Percentiles rank a stretch among this genome's conserved stretches.
phyloP scores from a whole-genome alignment of 345 rosid genomes.

The Abelmoschus esculentus region DNA sequence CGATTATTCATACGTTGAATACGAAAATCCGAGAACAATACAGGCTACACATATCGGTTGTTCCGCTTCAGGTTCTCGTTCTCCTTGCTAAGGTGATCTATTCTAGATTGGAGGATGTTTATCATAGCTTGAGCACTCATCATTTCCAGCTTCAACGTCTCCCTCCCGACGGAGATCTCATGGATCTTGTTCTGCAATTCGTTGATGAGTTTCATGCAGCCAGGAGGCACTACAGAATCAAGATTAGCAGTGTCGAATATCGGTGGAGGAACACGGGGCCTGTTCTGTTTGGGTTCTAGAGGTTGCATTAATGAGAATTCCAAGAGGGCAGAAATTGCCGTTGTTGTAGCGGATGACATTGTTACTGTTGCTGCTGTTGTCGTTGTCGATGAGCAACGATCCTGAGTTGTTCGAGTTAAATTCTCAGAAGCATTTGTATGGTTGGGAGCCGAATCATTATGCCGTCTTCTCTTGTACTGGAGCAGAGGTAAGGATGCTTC shows the following conservation, averaged over 20 bases:
- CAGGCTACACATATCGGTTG: neutral
- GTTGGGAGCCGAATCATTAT: slow-evolving; percentile 35
- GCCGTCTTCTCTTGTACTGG: slow-evolving; percentile 69
- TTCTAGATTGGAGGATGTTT: slow-evolving; percentile 60
- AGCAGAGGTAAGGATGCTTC: slow-evolving; percentile 58
- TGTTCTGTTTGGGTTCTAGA: slow-evolving; percentile 30
- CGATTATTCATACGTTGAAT: neutral
- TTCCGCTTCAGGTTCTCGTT: slow-evolving; percentile 62
- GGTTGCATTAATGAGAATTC: slow-evolving; percentile 76
- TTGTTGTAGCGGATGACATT: slow-evolving; percentile 42
- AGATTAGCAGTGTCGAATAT: slow-evolving; percentile 20
- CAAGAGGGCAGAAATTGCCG: slow-evolving; percentile 65
- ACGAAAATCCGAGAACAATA: neutral
- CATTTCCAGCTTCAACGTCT: slow-evolving; percentile 66
- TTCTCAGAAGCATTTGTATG: slow-evolving; percentile 42
- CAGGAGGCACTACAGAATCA: slow-evolving; percentile 38
- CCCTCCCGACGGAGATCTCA: slow-evolving; percentile 61
- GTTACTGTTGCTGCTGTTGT: slow-evolving; percentile 47
- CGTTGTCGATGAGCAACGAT: slow-evolving; percentile 59
- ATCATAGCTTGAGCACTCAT: slow-evolving; percentile 78
- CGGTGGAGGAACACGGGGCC: slow-evolving; percentile 17
- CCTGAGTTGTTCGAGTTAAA: slow-evolving; percentile 52
- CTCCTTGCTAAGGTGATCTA: slow-evolving; percentile 54
- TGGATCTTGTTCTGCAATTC: slow-evolving; percentile 58
- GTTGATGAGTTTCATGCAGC: slow-evolving; percentile 40